Conservation (phyloP, 2,329 filamentous ascomycete genomes). For the Hawksworthiomyces lignivorus region DNA sequence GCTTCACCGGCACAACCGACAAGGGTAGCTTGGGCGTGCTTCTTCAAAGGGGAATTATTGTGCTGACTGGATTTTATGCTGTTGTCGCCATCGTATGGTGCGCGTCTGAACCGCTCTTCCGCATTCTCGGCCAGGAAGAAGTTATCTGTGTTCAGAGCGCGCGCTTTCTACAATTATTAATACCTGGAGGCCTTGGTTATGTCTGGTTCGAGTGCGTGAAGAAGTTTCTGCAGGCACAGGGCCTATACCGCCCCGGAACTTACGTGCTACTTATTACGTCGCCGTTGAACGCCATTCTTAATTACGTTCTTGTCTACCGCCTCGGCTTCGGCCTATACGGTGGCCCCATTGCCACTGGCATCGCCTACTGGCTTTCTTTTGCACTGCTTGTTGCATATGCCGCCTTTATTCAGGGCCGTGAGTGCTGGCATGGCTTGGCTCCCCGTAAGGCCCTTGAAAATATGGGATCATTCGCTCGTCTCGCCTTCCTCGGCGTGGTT, state of each 20-base stretch:
- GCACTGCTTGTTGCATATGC: conserved; percentile 66
- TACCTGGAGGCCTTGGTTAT: conserved; percentile 77
- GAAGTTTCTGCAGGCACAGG: conserved; percentile 82
- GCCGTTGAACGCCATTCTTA: conserved; percentile 71
- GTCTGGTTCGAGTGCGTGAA: conserved; percentile 84
- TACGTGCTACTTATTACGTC: conserved; percentile 79
- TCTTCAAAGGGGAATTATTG: conserved; percentile 66
- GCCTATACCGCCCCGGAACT: conserved; percentile 76
- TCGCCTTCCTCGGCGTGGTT: conserved; percentile 68
- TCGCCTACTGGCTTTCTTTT: conserved; percentile 83
- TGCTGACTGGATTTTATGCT: conserved; percentile 64
- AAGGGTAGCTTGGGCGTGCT: conserved; percentile 72
- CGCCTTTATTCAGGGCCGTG: conserved; percentile 59
- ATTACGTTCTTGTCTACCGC: conserved; percentile 71
- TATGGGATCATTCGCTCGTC: conserved; percentile 60
- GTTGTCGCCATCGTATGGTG: conserved; percentile 68
- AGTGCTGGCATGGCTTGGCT: conserved; percentile 72
- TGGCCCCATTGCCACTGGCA: conserved; percentile 72
- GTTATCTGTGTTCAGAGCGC: conserved; percentile 68
- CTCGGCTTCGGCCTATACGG: conserved; percentile 66
- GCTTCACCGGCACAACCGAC: conserved; percentile 73
- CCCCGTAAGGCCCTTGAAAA: conserved; percentile 55
- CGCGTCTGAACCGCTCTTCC: conserved; percentile 68
- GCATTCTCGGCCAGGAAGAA: conserved; percentile 66
- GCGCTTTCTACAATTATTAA: conserved; percentile 63